Evolutionary conservation across 768 basidiomycete genomes (phyloP).

Genomic region (Lactarius tabidus): DNA sequence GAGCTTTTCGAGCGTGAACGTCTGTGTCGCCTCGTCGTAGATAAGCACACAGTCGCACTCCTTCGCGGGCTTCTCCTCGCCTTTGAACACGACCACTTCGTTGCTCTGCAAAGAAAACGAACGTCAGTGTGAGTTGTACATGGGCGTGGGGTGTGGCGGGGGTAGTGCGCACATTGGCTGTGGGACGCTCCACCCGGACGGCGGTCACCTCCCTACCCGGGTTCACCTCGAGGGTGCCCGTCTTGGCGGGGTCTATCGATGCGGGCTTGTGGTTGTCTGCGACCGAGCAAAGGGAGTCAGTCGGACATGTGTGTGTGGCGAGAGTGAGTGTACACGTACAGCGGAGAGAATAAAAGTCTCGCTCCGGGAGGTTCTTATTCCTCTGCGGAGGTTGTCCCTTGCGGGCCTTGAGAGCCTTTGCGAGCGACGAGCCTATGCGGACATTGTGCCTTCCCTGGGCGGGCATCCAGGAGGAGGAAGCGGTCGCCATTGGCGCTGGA

Average conservation of each 20-base stretch:
- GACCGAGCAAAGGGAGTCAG: not conserved
- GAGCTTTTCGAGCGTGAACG: conserved; percentile 25
- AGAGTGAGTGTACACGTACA: conserved; percentile 43
- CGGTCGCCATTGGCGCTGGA: conserved; percentile 14
- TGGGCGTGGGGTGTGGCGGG: not conserved
- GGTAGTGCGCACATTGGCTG: conserved; percentile 49
- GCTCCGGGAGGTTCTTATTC: conserved; percentile 51
- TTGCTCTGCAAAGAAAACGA: conserved; percentile 38
- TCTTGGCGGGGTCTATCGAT: conserved; percentile 59
- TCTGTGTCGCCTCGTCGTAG: conserved; percentile 62
- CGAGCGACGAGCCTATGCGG: conserved; percentile 57
- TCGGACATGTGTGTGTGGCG: not conserved
- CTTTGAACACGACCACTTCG: conserved; percentile 54
- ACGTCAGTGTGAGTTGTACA: not conserved
- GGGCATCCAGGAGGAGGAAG: conserved; percentile 23
- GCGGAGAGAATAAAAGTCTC: conserved; percentile 73
- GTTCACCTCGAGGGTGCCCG: conserved; percentile 62
- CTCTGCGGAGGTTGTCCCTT: conserved; percentile 45
- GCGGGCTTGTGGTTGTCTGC: conserved; percentile 75
- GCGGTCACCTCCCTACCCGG: conserved; percentile 48
- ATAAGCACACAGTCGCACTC: conserved; percentile 76
- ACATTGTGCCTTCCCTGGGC: conserved; percentile 50
- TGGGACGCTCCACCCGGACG: conserved; percentile 62
- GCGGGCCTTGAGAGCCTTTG: conserved; percentile 64
- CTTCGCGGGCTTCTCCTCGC: conserved; percentile 54